Conservation (phyloP, 495 filamentous ascomycete genomes). For the Penicillium psychrofluorescens region DNA sequence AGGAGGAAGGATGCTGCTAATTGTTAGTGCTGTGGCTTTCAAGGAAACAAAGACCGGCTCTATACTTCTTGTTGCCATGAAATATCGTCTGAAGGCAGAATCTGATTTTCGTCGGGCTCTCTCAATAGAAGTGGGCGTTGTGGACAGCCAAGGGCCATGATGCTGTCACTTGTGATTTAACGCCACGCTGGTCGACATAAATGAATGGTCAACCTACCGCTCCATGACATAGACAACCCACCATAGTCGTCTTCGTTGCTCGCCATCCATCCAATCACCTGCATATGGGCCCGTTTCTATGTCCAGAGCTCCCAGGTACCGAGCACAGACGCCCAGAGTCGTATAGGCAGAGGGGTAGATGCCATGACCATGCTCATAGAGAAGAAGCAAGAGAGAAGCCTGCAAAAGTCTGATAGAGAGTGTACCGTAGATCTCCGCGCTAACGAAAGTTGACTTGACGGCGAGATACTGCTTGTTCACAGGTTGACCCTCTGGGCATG, state of each 20-base stretch:
- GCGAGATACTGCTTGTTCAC: conserved; percentile 3
- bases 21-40: not conserved
- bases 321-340: conserved; percentile 4
- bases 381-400: conserved; percentile 5
- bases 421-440: conserved; percentile 3
- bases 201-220: conserved; percentile 1
- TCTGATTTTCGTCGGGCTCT: conserved; percentile 2
- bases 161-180: not conserved
- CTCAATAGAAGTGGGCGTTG: not conserved
- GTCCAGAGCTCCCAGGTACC: conserved; percentile 3
- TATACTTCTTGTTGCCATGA: conserved; percentile 6
- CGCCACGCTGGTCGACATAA: not conserved
- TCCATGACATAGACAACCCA: conserved; percentile 9
- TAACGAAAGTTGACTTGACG: conserved; percentile 3
- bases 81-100: conserved; percentile 4
- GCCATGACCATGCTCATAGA: conserved; percentile 8
- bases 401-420: conserved; percentile 6
- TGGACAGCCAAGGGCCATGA: conserved; percentile 5
- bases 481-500: not conserved
- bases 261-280: conserved; percentile 3
- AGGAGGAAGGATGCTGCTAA: not conserved
- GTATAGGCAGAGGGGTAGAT: conserved; percentile 8
- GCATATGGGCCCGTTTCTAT: not conserved
- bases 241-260: conserved; percentile 7
- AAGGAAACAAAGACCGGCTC: no score